phyloP scores from a whole-genome alignment of 2,329 filamentous ascomycete species.

The Meredithiella fracta region DNA sequence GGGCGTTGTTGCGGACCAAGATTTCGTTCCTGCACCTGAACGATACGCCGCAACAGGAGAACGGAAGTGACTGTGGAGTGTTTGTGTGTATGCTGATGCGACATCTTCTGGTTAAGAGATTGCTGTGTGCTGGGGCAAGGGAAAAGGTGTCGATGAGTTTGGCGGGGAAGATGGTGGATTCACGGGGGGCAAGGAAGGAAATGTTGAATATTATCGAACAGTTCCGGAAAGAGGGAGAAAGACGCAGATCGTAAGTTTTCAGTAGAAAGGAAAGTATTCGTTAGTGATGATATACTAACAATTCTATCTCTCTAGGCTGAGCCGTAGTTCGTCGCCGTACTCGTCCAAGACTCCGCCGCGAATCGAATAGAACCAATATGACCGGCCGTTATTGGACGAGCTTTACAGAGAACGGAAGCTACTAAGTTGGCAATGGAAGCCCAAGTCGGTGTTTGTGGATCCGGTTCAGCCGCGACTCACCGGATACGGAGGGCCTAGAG shows the following conservation, averaged over 20 bases:
- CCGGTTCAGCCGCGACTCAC: neutral
- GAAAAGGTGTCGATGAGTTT: constrained; percentile 93
- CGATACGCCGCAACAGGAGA: constrained; percentile 81
- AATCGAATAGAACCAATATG: constrained; percentile 24
- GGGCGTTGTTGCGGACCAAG: constrained; percentile 46
- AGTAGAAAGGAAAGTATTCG: neutral
- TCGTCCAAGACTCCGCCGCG: constrained; percentile 25
- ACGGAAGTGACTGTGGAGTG: constrained; percentile 84
- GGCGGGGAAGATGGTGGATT: constrained; percentile 69
- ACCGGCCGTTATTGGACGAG: neutral
- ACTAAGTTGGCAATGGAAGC: neutral
- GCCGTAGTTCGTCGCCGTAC: constrained; percentile 16
- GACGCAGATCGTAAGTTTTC: constrained; percentile 56
- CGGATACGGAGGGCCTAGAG: too few relatives aligned
- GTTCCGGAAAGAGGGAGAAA: constrained; percentile 72
- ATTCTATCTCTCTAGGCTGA: constrained; percentile 8
- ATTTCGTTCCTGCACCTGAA: constrained; percentile 66
- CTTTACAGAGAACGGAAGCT: neutral
- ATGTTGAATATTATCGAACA: constrained; percentile 82
- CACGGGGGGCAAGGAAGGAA: constrained; percentile 64
- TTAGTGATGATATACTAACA: neutral
- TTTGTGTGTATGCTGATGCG: constrained; percentile 94
- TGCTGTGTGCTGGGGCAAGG: constrained; percentile 61
- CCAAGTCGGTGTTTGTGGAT: neutral
- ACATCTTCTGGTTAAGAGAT: constrained; percentile 69